Conservation (phyloP, 352 stramenopile genomes). For the Phytophthora cryptogea region DNA sequence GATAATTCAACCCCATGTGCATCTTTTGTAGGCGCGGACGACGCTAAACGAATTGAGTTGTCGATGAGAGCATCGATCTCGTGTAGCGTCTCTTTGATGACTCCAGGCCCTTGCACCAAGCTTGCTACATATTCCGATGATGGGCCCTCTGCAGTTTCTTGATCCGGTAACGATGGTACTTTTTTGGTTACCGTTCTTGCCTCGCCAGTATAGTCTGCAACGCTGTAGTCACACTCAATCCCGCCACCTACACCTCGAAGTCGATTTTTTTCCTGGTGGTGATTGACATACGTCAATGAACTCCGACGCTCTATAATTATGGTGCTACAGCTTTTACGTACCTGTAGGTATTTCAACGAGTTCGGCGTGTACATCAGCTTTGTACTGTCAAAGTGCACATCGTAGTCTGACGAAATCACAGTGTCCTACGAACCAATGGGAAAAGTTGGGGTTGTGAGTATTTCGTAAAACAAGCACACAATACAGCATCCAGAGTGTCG, state of each 20-base stretch:
- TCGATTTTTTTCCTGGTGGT: conserved; percentile 34
- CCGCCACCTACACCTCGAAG: conserved; percentile 6
- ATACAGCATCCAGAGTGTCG: background rate
- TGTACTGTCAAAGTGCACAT: conserved; percentile 65
- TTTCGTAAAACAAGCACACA: background rate
- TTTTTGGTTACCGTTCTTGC: conserved; percentile 25
- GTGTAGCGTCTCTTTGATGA: conserved; percentile 51
- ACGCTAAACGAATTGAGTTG: conserved; percentile 26
- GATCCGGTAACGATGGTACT: conserved; percentile 15
- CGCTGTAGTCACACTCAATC: conserved; percentile 5
- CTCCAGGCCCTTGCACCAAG: conserved; percentile 41
- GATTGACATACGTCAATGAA: background rate
- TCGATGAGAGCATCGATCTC: conserved; percentile 61
- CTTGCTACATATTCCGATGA: conserved; percentile 37
- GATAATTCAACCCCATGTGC: conserved; percentile 22
- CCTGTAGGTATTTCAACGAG: conserved; percentile 74
- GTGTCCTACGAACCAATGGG: conserved; percentile 37
- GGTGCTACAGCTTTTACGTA: conserved; percentile 14
- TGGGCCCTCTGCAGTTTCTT: conserved; percentile 27
- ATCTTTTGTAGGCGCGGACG: conserved; percentile 11
- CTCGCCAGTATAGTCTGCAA: conserved; percentile 32
- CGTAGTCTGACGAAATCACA: conserved; percentile 65
- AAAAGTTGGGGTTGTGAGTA: background rate
- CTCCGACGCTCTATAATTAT: too few relatives aligned
- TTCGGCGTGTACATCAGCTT: conserved; percentile 67